A percentile compares a stretch with the other conserved stretches of the same genome.
Conservation (phyloP, 441 rosid species). For the Mallotus repandus region DNA sequence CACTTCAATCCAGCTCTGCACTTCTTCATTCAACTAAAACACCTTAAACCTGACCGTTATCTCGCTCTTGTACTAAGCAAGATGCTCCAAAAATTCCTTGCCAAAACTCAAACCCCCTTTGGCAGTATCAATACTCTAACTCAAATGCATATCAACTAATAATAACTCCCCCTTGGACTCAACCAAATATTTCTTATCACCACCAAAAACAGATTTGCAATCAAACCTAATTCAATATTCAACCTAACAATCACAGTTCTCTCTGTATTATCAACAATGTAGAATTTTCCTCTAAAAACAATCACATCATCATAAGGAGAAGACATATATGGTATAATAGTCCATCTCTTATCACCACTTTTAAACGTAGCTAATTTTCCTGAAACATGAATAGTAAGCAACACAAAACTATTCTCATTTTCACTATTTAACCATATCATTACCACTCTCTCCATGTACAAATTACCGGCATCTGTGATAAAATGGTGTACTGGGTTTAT, state of each 20-base stretch:
- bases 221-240: constrained; percentile 30
- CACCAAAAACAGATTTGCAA: constrained; percentile 65
- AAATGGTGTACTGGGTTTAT: constrained; percentile 19
- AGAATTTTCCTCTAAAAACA: constrained; percentile 51
- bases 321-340: constrained; percentile 64
- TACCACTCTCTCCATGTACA: constrained; percentile 80
- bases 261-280: constrained; percentile 72
- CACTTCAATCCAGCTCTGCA: constrained; percentile 56
- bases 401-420: constrained; percentile 34
- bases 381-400: constrained; percentile 83
- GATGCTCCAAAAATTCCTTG: constrained; percentile 38
- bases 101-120: constrained; percentile 33
- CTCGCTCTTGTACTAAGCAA: constrained; percentile 49
- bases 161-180: constrained; percentile 69
- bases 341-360: constrained; percentile 62
- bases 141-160: constrained; percentile 81
- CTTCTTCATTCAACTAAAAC: constrained; percentile 47
- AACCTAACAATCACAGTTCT: constrained; percentile 58
- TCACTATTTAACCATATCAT: constrained; percentile 39
- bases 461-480: constrained; percentile 32
- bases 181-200: constrained; percentile 87
- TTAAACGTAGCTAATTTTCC: constrained; percentile 75
- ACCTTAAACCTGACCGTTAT: constrained; percentile 73
- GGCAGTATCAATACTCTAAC: constrained; percentile 50
- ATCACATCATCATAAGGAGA: constrained; percentile 89